phyloP scores from a whole-genome alignment of 352 stramenopile genomes.

The Achlya hypogyna region DNA sequence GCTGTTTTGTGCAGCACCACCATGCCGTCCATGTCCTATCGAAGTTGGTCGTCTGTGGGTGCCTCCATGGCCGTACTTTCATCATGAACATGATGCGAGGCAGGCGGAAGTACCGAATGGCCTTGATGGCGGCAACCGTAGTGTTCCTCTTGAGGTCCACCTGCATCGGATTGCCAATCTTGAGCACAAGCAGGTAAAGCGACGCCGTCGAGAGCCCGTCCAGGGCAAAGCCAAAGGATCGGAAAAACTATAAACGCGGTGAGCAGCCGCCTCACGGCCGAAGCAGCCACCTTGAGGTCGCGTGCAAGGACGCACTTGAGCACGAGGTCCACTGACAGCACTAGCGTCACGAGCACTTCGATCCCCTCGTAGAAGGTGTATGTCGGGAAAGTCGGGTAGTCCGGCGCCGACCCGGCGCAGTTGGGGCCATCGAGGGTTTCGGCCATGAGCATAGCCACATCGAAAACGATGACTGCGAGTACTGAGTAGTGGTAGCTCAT shows the following conservation, averaged over 20 bases:
- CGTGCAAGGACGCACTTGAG: slow-evolving; percentile 27
- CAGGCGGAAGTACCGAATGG: slow-evolving; percentile 14
- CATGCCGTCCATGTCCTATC: slow-evolving; percentile 27
- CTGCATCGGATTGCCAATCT: slow-evolving; percentile 6
- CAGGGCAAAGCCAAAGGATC: slow-evolving; percentile 39
- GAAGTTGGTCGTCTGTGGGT: no score
- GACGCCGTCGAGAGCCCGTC: slow-evolving; percentile 45
- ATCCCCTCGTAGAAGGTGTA: slow-evolving; percentile 27
- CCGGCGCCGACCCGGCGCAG: slow-evolving; percentile 36
- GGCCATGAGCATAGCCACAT: slow-evolving; percentile 7
- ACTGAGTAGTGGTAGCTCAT: slow-evolving; percentile 9
- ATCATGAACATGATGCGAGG: slow-evolving; percentile 14
- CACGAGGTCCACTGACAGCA: slow-evolving; percentile 53
- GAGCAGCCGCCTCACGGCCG: not conserved
- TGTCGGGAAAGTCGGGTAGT: slow-evolving; percentile 42
- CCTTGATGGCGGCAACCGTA: not conserved
- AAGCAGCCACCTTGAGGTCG: slow-evolving; percentile 22
- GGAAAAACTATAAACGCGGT: slow-evolving; percentile 23
- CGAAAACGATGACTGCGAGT: slow-evolving; percentile 2
- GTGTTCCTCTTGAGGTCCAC: not conserved
- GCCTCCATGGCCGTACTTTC: no score
- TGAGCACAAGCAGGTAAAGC: slow-evolving; percentile 38
- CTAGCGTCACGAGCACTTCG: slow-evolving; percentile 33
- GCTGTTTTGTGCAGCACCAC: slow-evolving; percentile 49
- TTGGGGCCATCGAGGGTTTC: slow-evolving; percentile 39